These are phyloP conservation scores for Wickerhamiella occidentalis DNA, from an alignment of 805 yeast genomes.

Conservation along the genomic window DNA sequence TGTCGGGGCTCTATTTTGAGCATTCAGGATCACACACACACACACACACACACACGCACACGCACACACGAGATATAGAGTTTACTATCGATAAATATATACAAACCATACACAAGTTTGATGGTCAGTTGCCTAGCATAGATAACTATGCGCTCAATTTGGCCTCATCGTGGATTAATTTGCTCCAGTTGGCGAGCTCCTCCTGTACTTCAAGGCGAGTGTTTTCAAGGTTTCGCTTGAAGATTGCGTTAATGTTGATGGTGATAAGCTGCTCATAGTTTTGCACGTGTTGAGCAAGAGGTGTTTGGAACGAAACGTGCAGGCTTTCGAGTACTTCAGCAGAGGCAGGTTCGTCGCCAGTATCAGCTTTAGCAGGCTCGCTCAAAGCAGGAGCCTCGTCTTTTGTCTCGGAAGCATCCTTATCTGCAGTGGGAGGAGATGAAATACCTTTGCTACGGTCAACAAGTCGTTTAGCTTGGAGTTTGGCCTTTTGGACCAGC, in stretches of 20 bases:
- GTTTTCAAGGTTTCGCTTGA: neutral
- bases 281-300: neutral
- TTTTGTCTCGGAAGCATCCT: neutral
- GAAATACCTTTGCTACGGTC: neutral
- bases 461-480: neutral
- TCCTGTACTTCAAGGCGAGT: neutral
- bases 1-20: too few relatives aligned
- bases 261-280: slow-evolving; percentile 3
- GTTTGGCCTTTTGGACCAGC: neutral
- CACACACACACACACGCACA: too few relatives aligned
- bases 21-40: too few relatives aligned
- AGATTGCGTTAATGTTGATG: slow-evolving; percentile 2
- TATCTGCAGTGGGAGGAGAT: neutral
- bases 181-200: slow-evolving; percentile 3
- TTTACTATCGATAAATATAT: too few relatives aligned
- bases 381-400: too few relatives aligned
- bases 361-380: neutral
- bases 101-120: too few relatives aligned
- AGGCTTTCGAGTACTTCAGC: neutral
- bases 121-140: too few relatives aligned
- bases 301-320: slow-evolving; percentile 6
- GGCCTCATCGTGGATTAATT: neutral
- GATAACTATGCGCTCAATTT: neutral
- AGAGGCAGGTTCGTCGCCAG: neutral
- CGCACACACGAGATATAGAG: too few relatives aligned